Evolutionary conservation across 257 asterid species (phyloP).

Genomic region (Plectranthus barbatus): DNA sequence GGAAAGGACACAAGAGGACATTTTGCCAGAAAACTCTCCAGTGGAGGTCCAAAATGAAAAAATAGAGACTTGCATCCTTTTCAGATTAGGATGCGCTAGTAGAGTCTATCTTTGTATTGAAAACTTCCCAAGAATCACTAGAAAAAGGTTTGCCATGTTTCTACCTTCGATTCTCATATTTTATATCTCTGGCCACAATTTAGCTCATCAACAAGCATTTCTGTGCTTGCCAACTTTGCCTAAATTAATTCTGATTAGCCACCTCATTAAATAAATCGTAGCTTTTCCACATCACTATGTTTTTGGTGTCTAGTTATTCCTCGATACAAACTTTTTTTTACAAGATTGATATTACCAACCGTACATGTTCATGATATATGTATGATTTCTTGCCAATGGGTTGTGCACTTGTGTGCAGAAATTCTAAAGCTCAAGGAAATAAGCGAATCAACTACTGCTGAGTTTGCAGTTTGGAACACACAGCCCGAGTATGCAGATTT

Average conservation of each 20-base stretch:
- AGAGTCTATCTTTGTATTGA: constrained; percentile 42
- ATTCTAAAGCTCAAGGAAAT: constrained; percentile 56
- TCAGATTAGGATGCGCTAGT: constrained; percentile 42
- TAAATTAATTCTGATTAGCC: too few relatives aligned
- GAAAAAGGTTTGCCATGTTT: constrained; percentile 43
- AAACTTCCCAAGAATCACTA: constrained; percentile 57
- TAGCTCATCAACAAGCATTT: background rate
- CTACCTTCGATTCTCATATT: background rate
- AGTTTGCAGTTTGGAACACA: constrained; percentile 20
- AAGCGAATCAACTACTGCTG: constrained; percentile 23
- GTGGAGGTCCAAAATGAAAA: constrained; percentile 34
- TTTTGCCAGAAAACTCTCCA: background rate
- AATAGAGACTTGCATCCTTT: constrained; percentile 30
- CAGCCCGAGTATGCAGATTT: background rate
- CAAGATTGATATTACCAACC: too few relatives aligned
- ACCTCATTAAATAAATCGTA: background rate
- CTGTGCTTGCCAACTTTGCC: background rate
- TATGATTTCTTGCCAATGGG: too few relatives aligned
- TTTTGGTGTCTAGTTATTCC: background rate
- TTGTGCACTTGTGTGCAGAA: constrained; percentile 34
- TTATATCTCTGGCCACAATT: background rate
- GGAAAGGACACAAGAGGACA: too few relatives aligned
- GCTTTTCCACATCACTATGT: background rate
- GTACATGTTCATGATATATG: background rate
- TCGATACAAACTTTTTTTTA: too few relatives aligned